Evolutionary conservation across 495 filamentous ascomycete species (phyloP), one percentile per base, ranked within the genome.

Genomic region (Tuber magnatum): DNA sequence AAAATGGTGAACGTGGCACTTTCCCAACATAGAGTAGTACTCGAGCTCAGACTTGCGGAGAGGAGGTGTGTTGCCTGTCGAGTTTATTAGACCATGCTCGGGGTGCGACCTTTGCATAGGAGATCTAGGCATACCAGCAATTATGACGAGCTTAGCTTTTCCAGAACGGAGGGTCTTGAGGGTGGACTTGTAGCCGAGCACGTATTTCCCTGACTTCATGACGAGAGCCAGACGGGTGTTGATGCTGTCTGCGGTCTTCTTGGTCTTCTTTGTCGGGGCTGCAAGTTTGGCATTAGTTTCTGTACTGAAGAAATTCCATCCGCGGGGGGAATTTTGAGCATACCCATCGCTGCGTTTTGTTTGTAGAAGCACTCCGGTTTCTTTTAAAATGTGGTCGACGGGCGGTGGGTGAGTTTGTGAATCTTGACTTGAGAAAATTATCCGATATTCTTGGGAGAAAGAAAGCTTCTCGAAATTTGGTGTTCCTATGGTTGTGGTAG

Each of bases 1-100:
- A 87, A 97, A 97, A 88, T 98, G 94, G 88, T 97, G 93, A 82
- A 97, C 93, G 69, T 91, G 89, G 81, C 91, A 92, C 89, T 98
- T 97, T 83, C 91, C 89, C 76, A 97, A 87, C 93, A 97, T 97
- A 83, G 91, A 90, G 87, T 94, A 94, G 85, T 90, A 91, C 86
- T 97, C 94, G 77, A 97, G 90, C 89, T 97, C 94, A 80, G 88
- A 91, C 91, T 97, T 97, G 84, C 93, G 88, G 74, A 99, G 91
- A 82, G 95, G 94, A 82, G 95, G 95, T 77, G 93, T 96, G 88
- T 99, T 97, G 48, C 80, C 80, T 81, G 35, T 70, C 32, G 22
- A 39, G 7, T 35, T 7, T 9, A 48, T 76, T 38, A 76, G 73
- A 39, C 28, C 35, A 28, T 35, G 28, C 1, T 65, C 56, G 56